Base-by-base conservation (phyloP, 495 filamentous ascomycete species). In the Cercophora sp. region DNA sequence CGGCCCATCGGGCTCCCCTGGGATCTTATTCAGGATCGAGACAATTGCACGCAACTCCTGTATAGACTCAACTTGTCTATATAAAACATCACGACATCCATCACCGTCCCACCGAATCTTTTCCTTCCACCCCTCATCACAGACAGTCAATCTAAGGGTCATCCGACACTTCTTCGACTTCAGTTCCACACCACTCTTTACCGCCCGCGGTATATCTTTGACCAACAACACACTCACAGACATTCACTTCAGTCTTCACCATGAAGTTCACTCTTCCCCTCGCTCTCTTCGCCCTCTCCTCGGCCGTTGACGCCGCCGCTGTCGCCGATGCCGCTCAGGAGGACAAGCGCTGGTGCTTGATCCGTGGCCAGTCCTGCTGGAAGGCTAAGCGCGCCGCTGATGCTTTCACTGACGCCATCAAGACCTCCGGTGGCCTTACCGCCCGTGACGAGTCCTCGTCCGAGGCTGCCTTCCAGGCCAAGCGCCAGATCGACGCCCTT, bases 181-280 rank as follows among this genome's bases (percentile, higher is more conserved):
- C 25, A 13, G 1, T 20, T 48, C 44, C 40, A 4, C 40, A 25
- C 20, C 20, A 3, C n/a, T 22, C 18, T 39, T 8, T 24, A 16
- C n/a, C 8, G 10, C 2, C 18, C 23, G 25, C 18, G 5, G 5
- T 18, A 52, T 35, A 49, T 52, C 29, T 11, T 47, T 29, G 24
- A 40, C 19, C n/a, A n/a, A n/a, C n/a, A n/a, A n/a, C n/a, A n/a
- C 25, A 25, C 48, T 20, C 6, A 32, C 11, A 40, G 41, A 25
- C 42, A 22, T 32, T 15, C 13, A 13, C 34, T 18, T 20, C 31
- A 27, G 16, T 45, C 27, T 25, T 43, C 60, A 73, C 19, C 48
- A 75, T 75, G 71, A 71, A 72, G 65, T 62, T 65, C 48, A 54
- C 67, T 24, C 49, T 59, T 51, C 55, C 65, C 53, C 8, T 73